phyloP scores from a whole-genome alignment of 192 early-diverging fungal genomes.

The Lunasporangiospora selenospora region DNA sequence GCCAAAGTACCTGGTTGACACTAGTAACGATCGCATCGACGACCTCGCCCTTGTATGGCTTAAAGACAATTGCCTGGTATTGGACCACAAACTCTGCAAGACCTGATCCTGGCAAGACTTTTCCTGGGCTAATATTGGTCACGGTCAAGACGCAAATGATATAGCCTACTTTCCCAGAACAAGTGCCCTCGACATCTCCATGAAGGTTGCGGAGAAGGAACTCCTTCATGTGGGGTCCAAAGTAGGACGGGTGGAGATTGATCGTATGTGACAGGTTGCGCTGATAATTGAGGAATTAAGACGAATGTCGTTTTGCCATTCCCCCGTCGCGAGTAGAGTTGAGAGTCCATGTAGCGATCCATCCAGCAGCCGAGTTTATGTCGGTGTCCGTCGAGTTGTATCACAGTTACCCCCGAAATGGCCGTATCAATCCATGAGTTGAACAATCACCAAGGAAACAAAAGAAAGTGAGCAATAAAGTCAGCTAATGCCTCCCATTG shows the following conservation, averaged over 20 bases:
- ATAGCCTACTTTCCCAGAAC: slow-evolving; percentile 92
- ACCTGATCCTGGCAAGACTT: slow-evolving; percentile 76
- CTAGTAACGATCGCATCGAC: slow-evolving; percentile 88
- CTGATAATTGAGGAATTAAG: slow-evolving; percentile 46
- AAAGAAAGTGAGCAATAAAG: too few relatives aligned
- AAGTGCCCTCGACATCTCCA: slow-evolving; percentile 95
- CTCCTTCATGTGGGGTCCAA: slow-evolving; percentile 81
- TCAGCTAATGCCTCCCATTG: too few relatives aligned
- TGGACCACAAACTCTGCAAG: slow-evolving; percentile 92
- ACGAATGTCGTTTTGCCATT: too few relatives aligned
- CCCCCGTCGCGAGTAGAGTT: too few relatives aligned
- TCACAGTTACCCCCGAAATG: too few relatives aligned
- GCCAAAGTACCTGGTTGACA: slow-evolving; percentile 91
- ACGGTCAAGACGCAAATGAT: slow-evolving; percentile 90
- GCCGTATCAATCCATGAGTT: too few relatives aligned
- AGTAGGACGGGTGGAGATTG: slow-evolving; percentile 90
- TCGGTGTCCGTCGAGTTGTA: too few relatives aligned
- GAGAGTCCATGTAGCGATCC: too few relatives aligned
- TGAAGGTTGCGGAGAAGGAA: slow-evolving; percentile 85
- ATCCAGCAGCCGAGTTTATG: too few relatives aligned
- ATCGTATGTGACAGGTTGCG: slow-evolving; percentile 94
- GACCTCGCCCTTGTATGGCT: slow-evolving; percentile 97
- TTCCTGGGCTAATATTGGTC: slow-evolving; percentile 82
- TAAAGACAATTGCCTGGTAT: slow-evolving; percentile 96
- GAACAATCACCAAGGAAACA: too few relatives aligned